phyloP scores from a whole-genome alignment of 1,284 basidiomycete species.

The Ceratobasidium sp. region DNA sequence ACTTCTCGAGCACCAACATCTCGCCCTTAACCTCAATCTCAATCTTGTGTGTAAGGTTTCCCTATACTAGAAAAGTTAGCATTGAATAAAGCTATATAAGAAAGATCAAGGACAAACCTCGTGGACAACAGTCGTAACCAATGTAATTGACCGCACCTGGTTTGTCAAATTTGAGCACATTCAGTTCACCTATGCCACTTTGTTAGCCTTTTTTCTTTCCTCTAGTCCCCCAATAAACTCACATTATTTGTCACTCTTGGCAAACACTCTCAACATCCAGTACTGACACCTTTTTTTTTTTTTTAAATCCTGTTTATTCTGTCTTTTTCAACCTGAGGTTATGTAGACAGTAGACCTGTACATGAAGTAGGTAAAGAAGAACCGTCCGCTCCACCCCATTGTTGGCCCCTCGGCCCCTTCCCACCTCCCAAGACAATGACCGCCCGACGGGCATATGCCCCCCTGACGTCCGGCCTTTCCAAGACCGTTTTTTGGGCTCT shows the following conservation, averaged over 20 bases:
- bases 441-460: no score
- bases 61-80: slow-evolving; percentile 56
- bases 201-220: slow-evolving; percentile 48
- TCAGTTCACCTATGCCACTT: slow-evolving; percentile 63
- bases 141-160: slow-evolving; percentile 71
- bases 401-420: no score
- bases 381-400: no score
- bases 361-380: no score
- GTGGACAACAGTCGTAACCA: slow-evolving; percentile 90
- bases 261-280: slow-evolving; percentile 96
- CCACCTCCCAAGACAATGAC: no score
- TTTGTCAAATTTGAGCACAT: slow-evolving; percentile 71
- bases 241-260: slow-evolving; percentile 93
- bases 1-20: slow-evolving; percentile 86
- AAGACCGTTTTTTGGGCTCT: no score
- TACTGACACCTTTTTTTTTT: slow-evolving; percentile 72
- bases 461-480: no score
- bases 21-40: slow-evolving; percentile 90
- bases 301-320: no score
- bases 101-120: slow-evolving; percentile 54
- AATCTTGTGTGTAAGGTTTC: slow-evolving; percentile 91
- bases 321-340: no score
- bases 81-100: background rate
- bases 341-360: no score
- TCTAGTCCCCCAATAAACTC: slow-evolving; percentile 56